phyloP scores from a whole-genome alignment of 345 rosid genomes.

The Salix udensis region DNA sequence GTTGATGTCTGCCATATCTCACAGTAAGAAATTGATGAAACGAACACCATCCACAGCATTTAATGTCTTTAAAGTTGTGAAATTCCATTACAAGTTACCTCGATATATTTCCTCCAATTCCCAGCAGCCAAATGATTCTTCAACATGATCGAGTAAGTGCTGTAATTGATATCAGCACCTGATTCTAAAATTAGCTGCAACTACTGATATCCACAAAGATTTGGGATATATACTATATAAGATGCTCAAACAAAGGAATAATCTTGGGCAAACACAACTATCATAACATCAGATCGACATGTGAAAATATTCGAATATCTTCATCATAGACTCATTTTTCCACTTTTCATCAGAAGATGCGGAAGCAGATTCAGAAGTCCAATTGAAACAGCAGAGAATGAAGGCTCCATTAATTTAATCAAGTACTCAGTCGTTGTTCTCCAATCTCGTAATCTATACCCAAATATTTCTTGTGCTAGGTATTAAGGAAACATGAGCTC shows the following conservation, averaged over 20 bases:
- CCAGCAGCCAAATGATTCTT: conserved; percentile 71
- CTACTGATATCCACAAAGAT: not conserved
- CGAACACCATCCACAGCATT: not conserved
- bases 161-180: conserved; percentile 54
- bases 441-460: conserved; percentile 75
- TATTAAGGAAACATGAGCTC: not conserved
- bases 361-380: conserved; percentile 77
- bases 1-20: not conserved
- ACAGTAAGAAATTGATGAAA: conserved; percentile 4
- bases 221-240: not conserved
- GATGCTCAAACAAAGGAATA: not conserved
- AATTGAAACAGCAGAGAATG: conserved; percentile 46
- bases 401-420: conserved; percentile 67
- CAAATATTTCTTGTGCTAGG: conserved; percentile 19
- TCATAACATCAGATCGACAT: not conserved
- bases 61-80: not conserved
- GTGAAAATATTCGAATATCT: conserved; percentile 39
- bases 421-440: conserved; percentile 46
- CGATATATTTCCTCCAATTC: conserved; percentile 93
- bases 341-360: conserved; percentile 74
- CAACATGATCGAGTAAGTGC: conserved; percentile 58
- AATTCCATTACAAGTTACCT: conserved; percentile 40
- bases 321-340: conserved; percentile 78
- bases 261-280: not conserved
- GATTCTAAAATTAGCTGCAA: conserved; percentile 24